These are phyloP conservation scores for Podospora pseudocomata DNA, from an alignment of 495 filamentous ascomycete genomes.

Conservation along the genomic window DNA sequence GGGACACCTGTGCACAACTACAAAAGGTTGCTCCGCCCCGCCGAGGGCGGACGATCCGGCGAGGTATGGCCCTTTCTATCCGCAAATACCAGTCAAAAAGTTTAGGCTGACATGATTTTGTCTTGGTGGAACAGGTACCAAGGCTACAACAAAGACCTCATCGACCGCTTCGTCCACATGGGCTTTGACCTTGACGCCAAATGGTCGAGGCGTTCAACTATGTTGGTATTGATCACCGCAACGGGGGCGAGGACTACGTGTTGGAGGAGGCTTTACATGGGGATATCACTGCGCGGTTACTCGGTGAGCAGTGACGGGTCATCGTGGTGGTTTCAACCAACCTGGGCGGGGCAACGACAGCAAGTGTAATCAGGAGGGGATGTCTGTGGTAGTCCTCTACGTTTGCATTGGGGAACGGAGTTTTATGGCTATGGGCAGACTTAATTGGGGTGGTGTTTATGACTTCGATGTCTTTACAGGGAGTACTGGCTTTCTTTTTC, in stretches of 20 bases:
- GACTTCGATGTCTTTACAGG: not conserved
- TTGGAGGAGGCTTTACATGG: slow-evolving; percentile 83
- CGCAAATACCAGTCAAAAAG: not conserved
- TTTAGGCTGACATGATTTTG: not conserved
- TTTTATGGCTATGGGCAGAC: not conserved
- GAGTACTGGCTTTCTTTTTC: not conserved
- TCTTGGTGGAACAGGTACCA: slow-evolving; percentile 58
- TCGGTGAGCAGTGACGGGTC: slow-evolving; percentile 61
- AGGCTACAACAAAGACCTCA: slow-evolving; percentile 81
- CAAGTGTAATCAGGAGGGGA: not conserved
- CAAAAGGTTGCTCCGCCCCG: slow-evolving; percentile 6
- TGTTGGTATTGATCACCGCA: slow-evolving; percentile 76
- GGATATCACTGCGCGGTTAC: slow-evolving; percentile 78
- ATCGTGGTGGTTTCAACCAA: not conserved
- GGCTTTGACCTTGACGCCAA: slow-evolving; percentile 84
- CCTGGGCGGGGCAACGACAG: not conserved
- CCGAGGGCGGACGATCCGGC: slow-evolving; percentile 32
- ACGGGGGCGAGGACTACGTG: slow-evolving; percentile 73
- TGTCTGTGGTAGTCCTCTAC: not conserved
- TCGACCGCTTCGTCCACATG: slow-evolving; percentile 90
- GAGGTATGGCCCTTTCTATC: slow-evolving; percentile 29
- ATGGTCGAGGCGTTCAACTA: slow-evolving; percentile 82
- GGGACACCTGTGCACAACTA: slow-evolving; percentile 21
- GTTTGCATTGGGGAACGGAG: slow-evolving; percentile 4
- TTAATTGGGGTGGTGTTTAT: not conserved